Conservation (phyloP, 441 rosid species). For the Adansonia gregorii region DNA sequence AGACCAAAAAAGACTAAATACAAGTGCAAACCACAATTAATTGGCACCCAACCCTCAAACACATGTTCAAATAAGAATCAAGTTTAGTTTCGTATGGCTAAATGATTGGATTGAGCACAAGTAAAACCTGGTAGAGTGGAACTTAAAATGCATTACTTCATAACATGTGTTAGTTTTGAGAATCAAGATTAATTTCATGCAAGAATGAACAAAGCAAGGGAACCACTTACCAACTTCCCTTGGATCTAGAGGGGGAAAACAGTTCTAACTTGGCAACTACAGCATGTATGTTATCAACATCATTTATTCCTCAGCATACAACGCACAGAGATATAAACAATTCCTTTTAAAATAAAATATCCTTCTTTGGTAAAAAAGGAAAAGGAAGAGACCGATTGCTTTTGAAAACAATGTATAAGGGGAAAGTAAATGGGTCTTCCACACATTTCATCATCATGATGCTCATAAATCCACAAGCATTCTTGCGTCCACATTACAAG, state of each 20-base stretch:
- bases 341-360: background rate
- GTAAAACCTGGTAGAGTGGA: background rate
- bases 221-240: background rate
- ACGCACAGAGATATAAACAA: background rate
- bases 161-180: background rate
- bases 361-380: background rate
- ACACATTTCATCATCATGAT: background rate
- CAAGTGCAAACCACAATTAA: background rate
- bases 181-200: constrained; percentile 13
- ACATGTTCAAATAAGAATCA: background rate
- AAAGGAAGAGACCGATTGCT: background rate
- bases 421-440: background rate
- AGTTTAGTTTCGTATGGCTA: background rate
- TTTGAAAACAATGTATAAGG: background rate
- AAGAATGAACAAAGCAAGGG: background rate
- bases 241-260: background rate
- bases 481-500: background rate
- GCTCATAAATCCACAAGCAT: background rate
- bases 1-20: background rate
- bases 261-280: background rate
- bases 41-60: background rate
- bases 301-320: background rate
- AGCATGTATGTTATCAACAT: background rate
- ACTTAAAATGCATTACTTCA: background rate
- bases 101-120: background rate